Percentiles rank a stretch among this genome's conserved stretches.
Evolutionary conservation across 139 green algal genomes (phyloP).

Genomic region (Picochlorum sp.): DNA sequence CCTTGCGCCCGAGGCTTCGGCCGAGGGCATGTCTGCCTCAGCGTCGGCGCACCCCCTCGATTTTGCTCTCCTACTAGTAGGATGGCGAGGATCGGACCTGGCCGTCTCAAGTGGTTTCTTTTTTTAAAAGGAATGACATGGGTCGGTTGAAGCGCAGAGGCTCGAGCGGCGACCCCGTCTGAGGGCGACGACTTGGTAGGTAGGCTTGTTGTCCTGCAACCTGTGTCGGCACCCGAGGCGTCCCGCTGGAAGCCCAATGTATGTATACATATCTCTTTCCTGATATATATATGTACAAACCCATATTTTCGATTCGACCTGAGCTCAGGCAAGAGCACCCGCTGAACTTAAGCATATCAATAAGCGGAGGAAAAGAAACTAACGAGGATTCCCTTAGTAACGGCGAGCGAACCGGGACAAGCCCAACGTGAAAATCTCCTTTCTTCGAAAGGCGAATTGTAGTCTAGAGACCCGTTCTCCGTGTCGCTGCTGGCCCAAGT

Average conservation of each 20-base stretch:
- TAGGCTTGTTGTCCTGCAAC: not conserved
- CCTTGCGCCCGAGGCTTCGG: conserved; percentile 74
- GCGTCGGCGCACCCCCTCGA: conserved; percentile 66
- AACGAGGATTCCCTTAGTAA: conserved; percentile 87
- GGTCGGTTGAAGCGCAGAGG: conserved; percentile 33
- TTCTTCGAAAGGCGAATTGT: conserved; percentile 66
- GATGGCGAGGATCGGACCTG: not conserved
- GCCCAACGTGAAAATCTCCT: conserved; percentile 76
- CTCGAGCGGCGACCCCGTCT: conserved; percentile 29
- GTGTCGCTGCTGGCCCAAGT: conserved; percentile 49
- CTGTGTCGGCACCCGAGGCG: not conserved
- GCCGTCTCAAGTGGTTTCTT: not conserved
- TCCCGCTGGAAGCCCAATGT: not conserved
- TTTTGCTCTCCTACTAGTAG: not conserved
- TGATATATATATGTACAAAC: not conserved
- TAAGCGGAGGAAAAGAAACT: conserved; percentile 94
- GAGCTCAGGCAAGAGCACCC: conserved; percentile 81
- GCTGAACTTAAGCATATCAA: conserved; percentile 93
- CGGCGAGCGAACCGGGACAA: conserved; percentile 80
- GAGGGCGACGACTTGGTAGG: conserved; percentile 43
- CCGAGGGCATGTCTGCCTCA: conserved; percentile 80
- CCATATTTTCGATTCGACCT: conserved; percentile 57
- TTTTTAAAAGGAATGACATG: not conserved
- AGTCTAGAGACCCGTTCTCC: conserved; percentile 77
- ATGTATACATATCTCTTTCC: no score